Conservation (phyloP, 805 yeast species). For the Cyberlindnera xishuangbannaensis region DNA sequence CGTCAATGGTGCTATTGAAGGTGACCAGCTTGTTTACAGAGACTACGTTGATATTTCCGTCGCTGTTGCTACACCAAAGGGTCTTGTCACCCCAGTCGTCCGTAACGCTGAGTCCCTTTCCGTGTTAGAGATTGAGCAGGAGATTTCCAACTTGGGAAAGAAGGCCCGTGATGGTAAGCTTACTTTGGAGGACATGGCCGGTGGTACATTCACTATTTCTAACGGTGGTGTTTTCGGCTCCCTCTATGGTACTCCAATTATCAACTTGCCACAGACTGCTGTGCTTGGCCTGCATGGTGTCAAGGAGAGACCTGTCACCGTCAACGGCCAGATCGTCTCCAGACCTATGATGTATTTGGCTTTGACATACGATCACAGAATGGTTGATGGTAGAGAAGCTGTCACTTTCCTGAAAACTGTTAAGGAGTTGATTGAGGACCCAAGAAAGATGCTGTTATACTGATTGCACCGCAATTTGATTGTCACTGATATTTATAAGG, state of each 20-base stretch:
- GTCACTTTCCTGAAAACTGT: conserved; percentile 94
- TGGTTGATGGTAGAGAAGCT: conserved; percentile 98
- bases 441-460: conserved; percentile 88
- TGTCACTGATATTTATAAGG: no score
- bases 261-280: conserved; percentile 97
- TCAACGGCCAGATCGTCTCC: conserved; percentile 90
- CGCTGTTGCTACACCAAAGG: conserved; percentile 99
- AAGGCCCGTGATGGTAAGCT: conserved; percentile 97
- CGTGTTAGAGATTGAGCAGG: conserved; percentile 84
- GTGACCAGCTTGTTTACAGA: conserved; percentile 90
- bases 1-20: conserved; percentile 92
- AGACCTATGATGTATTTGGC: conserved; percentile 99
- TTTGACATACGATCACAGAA: conserved; percentile 96
- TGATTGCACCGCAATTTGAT: no score
- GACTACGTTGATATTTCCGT: conserved; percentile 94
- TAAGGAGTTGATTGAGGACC: conserved; percentile 97
- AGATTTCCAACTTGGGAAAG: conserved; percentile 71
- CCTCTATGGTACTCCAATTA: conserved; percentile 95
- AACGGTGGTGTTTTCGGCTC: conserved; percentile 99
- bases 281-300: conserved; percentile 97
- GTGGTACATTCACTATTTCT: conserved; percentile 98
- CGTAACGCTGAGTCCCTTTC: conserved; percentile 93
- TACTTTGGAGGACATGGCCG: conserved; percentile 97
- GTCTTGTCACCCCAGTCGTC: conserved; percentile 95
- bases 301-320: conserved; percentile 95